A percentile compares a stretch with the other conserved stretches of the same genome.
Evolutionary conservation across 306 rosid species (phyloP).

Genomic region (Cyclanthera cordifolia): DNA sequence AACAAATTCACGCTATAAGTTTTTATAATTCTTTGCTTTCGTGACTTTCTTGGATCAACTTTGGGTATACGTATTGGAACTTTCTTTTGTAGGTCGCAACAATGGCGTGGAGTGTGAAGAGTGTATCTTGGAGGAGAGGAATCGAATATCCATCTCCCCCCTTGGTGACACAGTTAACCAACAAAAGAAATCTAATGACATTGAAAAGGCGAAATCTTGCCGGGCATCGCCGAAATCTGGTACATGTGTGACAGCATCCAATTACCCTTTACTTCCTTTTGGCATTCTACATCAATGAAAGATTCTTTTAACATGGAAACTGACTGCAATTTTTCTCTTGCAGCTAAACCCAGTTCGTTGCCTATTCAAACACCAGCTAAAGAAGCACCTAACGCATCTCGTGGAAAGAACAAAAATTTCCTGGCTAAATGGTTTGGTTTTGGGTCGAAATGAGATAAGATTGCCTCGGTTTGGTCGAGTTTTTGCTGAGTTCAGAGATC

Average conservation of each 20-base stretch:
- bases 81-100: conserved; percentile 22
- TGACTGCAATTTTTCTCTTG: conserved; percentile 18
- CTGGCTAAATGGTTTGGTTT: conserved; percentile 79
- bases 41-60: no score
- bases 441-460: conserved; percentile 45
- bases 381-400: conserved; percentile 29
- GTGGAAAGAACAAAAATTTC: conserved; percentile 58
- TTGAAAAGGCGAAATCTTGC: conserved; percentile 25
- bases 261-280: background rate
- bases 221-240: conserved; percentile 42
- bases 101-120: conserved; percentile 13
- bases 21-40: no score
- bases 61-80: no score
- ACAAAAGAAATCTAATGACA: conserved; percentile 27
- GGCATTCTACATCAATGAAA: background rate
- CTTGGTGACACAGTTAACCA: conserved; percentile 21
- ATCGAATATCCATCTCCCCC: conserved; percentile 29
- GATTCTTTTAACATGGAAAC: conserved; percentile 3
- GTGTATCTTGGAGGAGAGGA: conserved; percentile 33
- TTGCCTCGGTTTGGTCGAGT: background rate
- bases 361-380: conserved; percentile 27
- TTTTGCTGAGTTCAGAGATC: conserved; percentile 34
- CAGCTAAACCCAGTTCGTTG: conserved; percentile 38
- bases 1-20: no score
- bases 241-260: conserved; percentile 7